Evolutionary conservation across 129 eudicot species (phyloP), one percentile per base, ranked within the genome.

Genomic region (Dittrichia graveolens): DNA sequence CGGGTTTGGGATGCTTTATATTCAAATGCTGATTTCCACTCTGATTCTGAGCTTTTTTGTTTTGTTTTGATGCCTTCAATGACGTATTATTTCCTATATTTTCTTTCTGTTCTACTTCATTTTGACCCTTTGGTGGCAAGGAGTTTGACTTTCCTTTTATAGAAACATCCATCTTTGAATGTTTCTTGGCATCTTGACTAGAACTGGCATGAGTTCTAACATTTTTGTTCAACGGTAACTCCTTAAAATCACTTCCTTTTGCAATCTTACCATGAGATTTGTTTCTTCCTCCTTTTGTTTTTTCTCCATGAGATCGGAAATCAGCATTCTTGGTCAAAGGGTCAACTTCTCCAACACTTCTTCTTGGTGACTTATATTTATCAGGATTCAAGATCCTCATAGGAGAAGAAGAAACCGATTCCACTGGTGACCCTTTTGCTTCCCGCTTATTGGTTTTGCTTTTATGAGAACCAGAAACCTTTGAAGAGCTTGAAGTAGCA

Each of bases 401-500:
- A 63, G 99, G 99, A 68, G 97, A 94, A 67, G 97, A 90, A 52
- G 99, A 94, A 74, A 94, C 97, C 18, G 99, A 94, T 72, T 85
- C 97, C 75, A 88, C 97, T 0, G 99, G 99, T 9, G 97, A 90
- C 74, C 88, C 88, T 83, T 88, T 86, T 40, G 75, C 10, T 70
- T 87, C 96, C 61, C 76, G 84, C 39, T 62, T 58, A 63, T 78
- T 83, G 47, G 81, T 57, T 82, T 79, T 90, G 48, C 65, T 85
- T 84, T 81, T 90, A 82, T 47, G 88, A 75, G 99, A 94, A 48
- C 91, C 99, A 54, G 97, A 87, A 79, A 94, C 96, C 80, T 90
- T 94, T 3, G 99, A 94, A 67, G 99, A 94, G 86, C 99, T 88
- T 63, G 99, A 94, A 82, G 95, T 85, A 38, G 98, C 90, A 60